Conservation (phyloP, 2,329 filamentous ascomycete species). For the Xylaria sp. region DNA sequence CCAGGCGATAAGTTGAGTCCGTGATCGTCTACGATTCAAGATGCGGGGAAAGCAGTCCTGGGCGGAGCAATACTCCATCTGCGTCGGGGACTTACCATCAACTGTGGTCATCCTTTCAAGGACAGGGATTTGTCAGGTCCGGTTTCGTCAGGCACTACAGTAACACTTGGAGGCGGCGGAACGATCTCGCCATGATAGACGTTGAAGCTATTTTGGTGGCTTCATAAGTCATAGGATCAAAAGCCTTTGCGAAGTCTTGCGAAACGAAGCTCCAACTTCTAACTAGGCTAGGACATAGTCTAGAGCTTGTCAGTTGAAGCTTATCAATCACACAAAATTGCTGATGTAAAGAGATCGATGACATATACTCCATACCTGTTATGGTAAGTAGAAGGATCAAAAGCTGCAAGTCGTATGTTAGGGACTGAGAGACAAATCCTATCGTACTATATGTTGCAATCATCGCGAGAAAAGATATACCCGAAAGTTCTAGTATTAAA, state of each 20-base stretch:
- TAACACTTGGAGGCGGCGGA: not conserved
- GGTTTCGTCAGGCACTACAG: not conserved
- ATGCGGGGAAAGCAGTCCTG: conserved; percentile 30
- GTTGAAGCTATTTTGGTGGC: conserved; percentile 2
- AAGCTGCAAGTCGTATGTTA: not conserved
- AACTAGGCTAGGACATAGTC: not conserved
- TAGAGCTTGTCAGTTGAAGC: not conserved
- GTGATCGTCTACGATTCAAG: conserved; percentile 6
- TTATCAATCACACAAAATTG: not conserved
- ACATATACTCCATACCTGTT: conserved; percentile 5
- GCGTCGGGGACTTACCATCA: conserved; percentile 1
- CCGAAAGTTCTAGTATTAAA: conserved; percentile 15
- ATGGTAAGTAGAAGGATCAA: not conserved
- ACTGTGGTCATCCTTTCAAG: conserved; percentile 18
- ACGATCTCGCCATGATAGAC: not conserved
- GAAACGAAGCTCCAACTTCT: not conserved
- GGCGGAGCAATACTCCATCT: conserved; percentile 24
- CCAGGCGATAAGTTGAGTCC: conserved; percentile 1
- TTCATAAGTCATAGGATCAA: not conserved
- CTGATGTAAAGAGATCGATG: not conserved
- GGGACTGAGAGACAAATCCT: not conserved
- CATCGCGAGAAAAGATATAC: not conserved
- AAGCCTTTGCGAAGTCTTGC: not conserved
- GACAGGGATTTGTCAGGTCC: conserved; percentile 22
- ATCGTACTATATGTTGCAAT: not conserved